phyloP scores from a whole-genome alignment of 192 early-diverging fungal species.

The Linnemannia elongata region DNA sequence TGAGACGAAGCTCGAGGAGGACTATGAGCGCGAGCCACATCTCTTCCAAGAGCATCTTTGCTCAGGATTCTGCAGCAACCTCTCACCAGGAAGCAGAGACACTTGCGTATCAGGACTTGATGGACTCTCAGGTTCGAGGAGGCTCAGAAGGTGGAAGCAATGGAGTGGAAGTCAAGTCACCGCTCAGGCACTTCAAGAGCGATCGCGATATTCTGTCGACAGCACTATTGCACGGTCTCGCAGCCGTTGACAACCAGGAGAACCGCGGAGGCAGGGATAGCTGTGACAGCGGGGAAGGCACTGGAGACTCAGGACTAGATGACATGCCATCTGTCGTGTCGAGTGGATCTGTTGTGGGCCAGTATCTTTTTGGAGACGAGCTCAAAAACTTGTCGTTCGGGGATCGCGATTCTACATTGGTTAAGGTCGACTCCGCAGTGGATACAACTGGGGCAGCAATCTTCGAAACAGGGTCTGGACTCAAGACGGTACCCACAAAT shows the following conservation, averaged over 20 bases:
- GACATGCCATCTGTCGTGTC: background rate
- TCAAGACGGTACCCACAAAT: background rate
- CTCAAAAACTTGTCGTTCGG: slow-evolving; percentile 27
- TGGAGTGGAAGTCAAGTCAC: background rate
- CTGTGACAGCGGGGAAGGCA: background rate
- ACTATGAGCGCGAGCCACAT: slow-evolving; percentile 48
- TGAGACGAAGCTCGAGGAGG: slow-evolving; percentile 24
- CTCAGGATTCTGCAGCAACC: background rate
- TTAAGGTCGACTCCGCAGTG: background rate
- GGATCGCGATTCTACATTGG: background rate
- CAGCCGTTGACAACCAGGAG: background rate
- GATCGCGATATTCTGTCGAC: background rate
- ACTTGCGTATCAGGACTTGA: background rate
- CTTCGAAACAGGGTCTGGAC: background rate
- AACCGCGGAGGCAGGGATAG: background rate
- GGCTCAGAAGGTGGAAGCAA: background rate
- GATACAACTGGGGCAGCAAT: background rate
- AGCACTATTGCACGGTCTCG: background rate
- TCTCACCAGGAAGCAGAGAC: background rate
- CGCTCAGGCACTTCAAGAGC: slow-evolving; percentile 1
- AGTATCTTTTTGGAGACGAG: slow-evolving; percentile 32
- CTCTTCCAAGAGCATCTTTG: slow-evolving; percentile 27
- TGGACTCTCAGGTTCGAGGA: background rate
- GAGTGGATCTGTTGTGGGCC: slow-evolving; percentile 10
- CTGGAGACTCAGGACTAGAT: background rate